Percentiles rank a stretch among this genome's conserved stretches.
These are phyloP conservation scores for Adenanthera pavonina DNA, from an alignment of 306 rosid species.

Conservation along the genomic window DNA sequence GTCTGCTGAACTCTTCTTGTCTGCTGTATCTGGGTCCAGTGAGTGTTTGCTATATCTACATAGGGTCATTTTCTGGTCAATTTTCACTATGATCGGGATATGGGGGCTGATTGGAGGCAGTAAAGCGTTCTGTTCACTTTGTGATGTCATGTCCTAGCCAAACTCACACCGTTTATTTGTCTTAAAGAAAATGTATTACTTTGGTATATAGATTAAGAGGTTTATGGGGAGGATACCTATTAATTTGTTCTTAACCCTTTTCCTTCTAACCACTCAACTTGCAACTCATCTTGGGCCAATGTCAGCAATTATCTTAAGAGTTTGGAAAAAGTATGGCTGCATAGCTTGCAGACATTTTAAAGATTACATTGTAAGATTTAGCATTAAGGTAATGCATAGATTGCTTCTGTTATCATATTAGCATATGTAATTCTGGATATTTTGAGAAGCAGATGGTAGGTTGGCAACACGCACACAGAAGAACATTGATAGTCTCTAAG, in stretches of 20 bases:
- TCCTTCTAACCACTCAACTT: background rate
- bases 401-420: background rate
- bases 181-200: conserved; percentile 9
- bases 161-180: background rate
- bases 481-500: background rate
- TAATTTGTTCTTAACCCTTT: background rate
- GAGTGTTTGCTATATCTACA: background rate
- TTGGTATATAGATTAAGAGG: background rate
- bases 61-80: conserved; percentile 18
- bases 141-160: conserved; percentile 11
- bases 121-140: conserved; percentile 10
- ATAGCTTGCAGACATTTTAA: background rate
- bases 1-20: conserved; percentile 1
- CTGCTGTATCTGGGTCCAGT: background rate
- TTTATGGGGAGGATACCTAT: background rate
- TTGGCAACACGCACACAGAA: background rate
- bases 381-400: background rate
- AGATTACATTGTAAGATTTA: background rate
- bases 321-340: background rate
- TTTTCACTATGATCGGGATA: conserved; percentile 23
- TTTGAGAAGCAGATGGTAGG: background rate
- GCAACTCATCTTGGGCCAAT: background rate
- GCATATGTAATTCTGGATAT: background rate
- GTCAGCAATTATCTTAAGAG: background rate
- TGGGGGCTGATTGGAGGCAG: conserved; percentile 8